Conservation (phyloP, 495 filamentous ascomycete genomes). For the Xeromyces bisporus region DNA sequence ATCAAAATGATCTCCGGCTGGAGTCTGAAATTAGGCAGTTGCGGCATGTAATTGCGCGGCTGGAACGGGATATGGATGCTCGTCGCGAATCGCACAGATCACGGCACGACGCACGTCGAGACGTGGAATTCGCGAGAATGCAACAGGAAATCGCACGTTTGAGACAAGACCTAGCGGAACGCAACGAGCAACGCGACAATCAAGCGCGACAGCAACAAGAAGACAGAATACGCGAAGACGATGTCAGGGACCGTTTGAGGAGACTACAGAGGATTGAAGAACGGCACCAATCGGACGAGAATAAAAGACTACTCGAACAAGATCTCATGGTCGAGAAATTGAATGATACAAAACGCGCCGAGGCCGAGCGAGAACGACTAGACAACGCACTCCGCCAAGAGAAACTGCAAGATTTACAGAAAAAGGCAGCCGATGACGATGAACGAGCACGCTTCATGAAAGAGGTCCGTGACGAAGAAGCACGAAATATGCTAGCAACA, state of each 20-base stretch:
- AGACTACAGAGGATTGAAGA: conserved; percentile 19
- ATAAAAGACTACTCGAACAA: conserved; percentile 15
- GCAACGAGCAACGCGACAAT: conserved; percentile 11
- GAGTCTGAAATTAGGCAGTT: too few species aligned
- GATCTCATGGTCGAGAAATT: conserved; percentile 12
- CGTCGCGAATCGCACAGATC: too few species aligned
- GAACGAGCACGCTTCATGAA: conserved; percentile 23
- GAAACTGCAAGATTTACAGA: conserved; percentile 17
- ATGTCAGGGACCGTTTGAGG: conserved; percentile 18
- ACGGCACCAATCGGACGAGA: conserved; percentile 16
- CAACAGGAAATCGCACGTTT: conserved; percentile 29
- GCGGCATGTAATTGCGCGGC: too few species aligned
- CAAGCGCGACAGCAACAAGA: conserved; percentile 16
- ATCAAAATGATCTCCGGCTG: too few species aligned
- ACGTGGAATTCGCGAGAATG: conserved; percentile 23
- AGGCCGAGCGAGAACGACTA: background rate
- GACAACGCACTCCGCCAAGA: conserved; percentile 4
- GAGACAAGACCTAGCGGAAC: conserved; percentile 25
- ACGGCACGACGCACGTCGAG: conserved; percentile 22
- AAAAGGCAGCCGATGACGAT: conserved; percentile 26
- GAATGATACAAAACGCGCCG: background rate
- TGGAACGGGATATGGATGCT: too few species aligned
- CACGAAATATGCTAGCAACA: conserved; percentile 15
- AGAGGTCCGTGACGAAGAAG: conserved; percentile 22
- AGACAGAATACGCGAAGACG: conserved; percentile 21